Percentiles rank a stretch among this genome's conserved stretches.
phyloP scores from a whole-genome alignment of 305 asterid genomes.

The Fraxinus paxiana region DNA sequence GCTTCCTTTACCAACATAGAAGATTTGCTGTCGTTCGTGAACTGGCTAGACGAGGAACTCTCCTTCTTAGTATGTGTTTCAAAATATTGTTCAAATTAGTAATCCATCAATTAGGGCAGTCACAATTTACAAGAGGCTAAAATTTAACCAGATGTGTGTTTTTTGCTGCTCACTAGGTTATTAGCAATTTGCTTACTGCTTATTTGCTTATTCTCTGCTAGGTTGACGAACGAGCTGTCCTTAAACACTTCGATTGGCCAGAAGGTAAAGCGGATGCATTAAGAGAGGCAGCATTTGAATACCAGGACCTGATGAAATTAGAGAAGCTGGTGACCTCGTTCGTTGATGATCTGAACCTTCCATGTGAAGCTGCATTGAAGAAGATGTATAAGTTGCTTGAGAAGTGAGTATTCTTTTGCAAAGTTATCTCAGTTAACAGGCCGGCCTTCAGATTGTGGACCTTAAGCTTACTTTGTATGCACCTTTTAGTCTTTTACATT shows the following conservation, averaged over 20 bases:
- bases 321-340: constrained; percentile 76
- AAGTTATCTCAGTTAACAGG: constrained; percentile 5
- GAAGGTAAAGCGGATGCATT: constrained; percentile 95
- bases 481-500: neutral
- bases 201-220: constrained; percentile 21
- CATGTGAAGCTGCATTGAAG: constrained; percentile 80
- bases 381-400: constrained; percentile 96
- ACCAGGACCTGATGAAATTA: constrained; percentile 80
- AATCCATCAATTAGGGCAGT: neutral
- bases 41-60: constrained; percentile 96
- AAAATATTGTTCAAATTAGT: neutral
- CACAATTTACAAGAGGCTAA: neutral
- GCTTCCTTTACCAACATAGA: constrained; percentile 60
- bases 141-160: neutral
- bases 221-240: constrained; percentile 94
- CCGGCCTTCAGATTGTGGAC: neutral
- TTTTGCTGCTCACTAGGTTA: neutral
- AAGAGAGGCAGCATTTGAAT: constrained; percentile 91
- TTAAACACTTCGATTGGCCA: constrained; percentile 98
- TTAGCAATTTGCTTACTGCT: neutral
- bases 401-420: constrained; percentile 55
- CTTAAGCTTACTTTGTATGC: neutral
- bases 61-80: constrained; percentile 64
- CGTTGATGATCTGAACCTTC: constrained; percentile 71
- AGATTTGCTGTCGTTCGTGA: constrained; percentile 81